Conservation (phyloP, 257 asterid species). For the Solanum pennellii region DNA sequence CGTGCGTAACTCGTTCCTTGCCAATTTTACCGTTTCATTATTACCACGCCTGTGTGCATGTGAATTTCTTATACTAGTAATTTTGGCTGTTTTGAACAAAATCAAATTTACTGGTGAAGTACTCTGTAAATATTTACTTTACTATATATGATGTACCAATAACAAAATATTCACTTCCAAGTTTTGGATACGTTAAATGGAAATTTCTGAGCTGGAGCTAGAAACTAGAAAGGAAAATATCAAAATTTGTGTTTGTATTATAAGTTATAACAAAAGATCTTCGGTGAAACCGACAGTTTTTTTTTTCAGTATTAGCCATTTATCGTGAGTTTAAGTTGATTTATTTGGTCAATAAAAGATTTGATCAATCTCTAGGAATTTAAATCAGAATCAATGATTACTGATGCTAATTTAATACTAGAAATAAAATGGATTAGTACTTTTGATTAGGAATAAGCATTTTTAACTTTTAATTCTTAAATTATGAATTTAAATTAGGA, state of each 20-base stretch:
- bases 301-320: neutral
- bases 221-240: neutral
- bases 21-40: neutral
- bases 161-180: neutral
- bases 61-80: conserved; percentile 2
- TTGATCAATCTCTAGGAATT: neutral
- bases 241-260: neutral
- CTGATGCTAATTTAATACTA: neutral
- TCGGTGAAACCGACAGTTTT: neutral
- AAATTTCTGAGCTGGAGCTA: neutral
- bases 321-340: neutral
- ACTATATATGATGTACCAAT: neutral
- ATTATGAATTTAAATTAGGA: neutral
- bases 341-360: neutral
- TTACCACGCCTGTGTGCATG: conserved; percentile 10
- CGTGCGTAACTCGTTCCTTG: conserved; percentile 3
- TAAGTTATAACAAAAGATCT: neutral
- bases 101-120: neutral
- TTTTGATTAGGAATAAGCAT: too few species aligned
- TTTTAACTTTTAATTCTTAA: too few species aligned
- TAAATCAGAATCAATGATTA: neutral
- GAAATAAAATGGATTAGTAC: neutral
- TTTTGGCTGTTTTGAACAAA: neutral
- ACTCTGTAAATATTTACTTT: neutral
- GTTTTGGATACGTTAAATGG: neutral